Evolutionary conservation across 371 early-diverging fungal genomes (phyloP), one percentile per base, ranked within the genome.

Genomic region (Mortierella sp.): DNA sequence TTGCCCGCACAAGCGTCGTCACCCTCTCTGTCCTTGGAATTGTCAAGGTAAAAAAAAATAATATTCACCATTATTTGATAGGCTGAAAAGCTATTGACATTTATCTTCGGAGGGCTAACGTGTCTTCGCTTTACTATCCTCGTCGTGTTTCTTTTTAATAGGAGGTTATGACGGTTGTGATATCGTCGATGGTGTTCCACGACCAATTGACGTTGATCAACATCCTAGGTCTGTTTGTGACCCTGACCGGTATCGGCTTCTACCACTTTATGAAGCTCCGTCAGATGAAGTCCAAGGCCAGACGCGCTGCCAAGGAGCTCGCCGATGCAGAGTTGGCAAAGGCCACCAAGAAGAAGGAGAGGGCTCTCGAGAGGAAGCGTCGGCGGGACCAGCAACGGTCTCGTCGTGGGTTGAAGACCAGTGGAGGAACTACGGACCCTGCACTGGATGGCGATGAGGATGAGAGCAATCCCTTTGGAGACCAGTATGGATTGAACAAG

Each of bases 1-100:
- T 95, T 67, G 79, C 90, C 4, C 77, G 87, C 48, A 95, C 94
- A 0, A 91, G 90, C 19, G 94, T 92, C 14, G 89, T 94, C 11
- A 89, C 95, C 0, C 78, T 94, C 53, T 92, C 93, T 11, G 89
- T 94, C 2, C 91, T 92, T 13, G 95, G 95, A 9, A 94, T 94
- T 77, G 74, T 91, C 73, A 94, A 94, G 86, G 77, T 77, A 69
- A 29, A n/a, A 22, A 31, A 66, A 13, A 39, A n/a, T 14, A 19
- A 48, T 47, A n/a, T 14, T 29, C 24, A 58, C 24, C 3, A 19
- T 39, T 65, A 41, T 63, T 61, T 70, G 61, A 61, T 63, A 13
- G 29, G 13, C 10, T 16, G n/a, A 16, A n/a, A n/a, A n/a, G n/a
- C n/a, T n/a, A n/a, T n/a, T n/a, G n/a, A n/a, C n/a, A n/a, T n/a